Evolutionary conservation across 1,139 yeast genomes (phyloP).

Genomic region (Saccharomyces hybrid): DNA sequence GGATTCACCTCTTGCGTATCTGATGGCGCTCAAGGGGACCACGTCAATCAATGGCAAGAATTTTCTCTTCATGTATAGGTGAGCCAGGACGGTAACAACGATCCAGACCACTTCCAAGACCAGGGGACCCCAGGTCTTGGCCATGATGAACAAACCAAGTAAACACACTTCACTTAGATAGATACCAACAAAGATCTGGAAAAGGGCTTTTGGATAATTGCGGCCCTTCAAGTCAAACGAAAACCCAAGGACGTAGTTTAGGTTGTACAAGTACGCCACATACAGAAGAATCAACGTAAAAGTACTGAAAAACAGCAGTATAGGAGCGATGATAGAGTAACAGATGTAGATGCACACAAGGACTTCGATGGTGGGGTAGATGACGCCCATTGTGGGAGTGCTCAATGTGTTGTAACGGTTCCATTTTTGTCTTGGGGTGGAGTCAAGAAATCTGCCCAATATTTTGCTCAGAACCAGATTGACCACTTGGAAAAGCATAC

Average conservation of each 20-base stretch:
- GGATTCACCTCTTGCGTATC: conserved; percentile 47
- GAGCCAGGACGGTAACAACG: conserved; percentile 45
- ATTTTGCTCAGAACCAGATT: conserved; percentile 38
- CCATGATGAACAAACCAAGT: conserved; percentile 59
- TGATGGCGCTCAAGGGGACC: conserved; percentile 69
- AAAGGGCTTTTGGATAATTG: conserved; percentile 57
- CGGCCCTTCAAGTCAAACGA: conserved; percentile 55
- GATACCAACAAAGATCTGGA: conserved; percentile 57
- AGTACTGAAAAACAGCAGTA: conserved; percentile 58
- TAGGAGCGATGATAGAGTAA: conserved; percentile 71
- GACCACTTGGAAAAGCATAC: conserved; percentile 48
- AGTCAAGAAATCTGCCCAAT: conserved; percentile 37
- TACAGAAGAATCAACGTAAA: conserved; percentile 51
- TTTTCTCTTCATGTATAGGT: conserved; percentile 47
- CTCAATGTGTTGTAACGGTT: conserved; percentile 41
- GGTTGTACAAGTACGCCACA: conserved; percentile 52
- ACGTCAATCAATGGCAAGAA: conserved; percentile 56
- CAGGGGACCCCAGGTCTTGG: conserved; percentile 66
- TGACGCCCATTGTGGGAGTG: conserved; percentile 61
- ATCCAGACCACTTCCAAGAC: conserved; percentile 52
- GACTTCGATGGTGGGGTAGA: conserved; percentile 65
- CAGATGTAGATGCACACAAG: conserved; percentile 64
- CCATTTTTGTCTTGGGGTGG: conserved; percentile 64
- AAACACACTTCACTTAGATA: conserved; percentile 61
- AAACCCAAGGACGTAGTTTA: conserved; percentile 50